Evolutionary conservation across 257 asterid species (phyloP), one percentile per base, ranked within the genome.

Genomic region (Petunia axillaris): DNA sequence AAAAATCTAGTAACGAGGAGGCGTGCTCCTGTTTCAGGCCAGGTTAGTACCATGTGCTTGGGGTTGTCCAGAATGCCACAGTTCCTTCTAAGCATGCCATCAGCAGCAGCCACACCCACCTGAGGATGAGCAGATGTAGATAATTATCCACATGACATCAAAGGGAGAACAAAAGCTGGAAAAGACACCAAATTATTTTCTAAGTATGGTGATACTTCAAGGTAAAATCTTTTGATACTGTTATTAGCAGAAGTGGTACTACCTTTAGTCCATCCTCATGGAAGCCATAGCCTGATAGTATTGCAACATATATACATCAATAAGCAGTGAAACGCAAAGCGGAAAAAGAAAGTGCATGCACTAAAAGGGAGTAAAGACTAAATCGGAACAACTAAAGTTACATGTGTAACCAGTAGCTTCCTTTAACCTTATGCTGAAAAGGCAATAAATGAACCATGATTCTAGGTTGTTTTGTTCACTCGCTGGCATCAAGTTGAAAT

Each of bases 1-100:
- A 95, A 90, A 81, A 92, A 95, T 81, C 88, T 75, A n/a, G 93
- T 88, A 41, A 92, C 95, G 7, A 95, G 89, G 79, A 88, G 41
- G 38, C 97, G 94, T 7, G 97, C 98, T 76, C 97, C 97, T 0
- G 88, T 84, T 85, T 92, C 92, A 41, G 84, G 83, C 99, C 95
- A 95, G 7, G 99, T 85, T 1, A 89, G 91, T 38, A 90, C 93
- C 97, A 91, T 93, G 82, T 86, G 91, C 65, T 81, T 89, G 4
- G 95, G 93, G 83, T 92, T 86, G 78, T 80, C 52, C 70, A 74
- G 82, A 79, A 87, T 79, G 7, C 66, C 62, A 71, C 81, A 82
- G 1, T 71, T 81, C 74, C 77, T 88, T 68, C 78, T 41, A 2
- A 94, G 92, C 63, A 94, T 66, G 80, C 89, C 85, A 57, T 91